Conservation (phyloP, 768 basidiomycete species). For the Pulveroboletus sp. region DNA sequence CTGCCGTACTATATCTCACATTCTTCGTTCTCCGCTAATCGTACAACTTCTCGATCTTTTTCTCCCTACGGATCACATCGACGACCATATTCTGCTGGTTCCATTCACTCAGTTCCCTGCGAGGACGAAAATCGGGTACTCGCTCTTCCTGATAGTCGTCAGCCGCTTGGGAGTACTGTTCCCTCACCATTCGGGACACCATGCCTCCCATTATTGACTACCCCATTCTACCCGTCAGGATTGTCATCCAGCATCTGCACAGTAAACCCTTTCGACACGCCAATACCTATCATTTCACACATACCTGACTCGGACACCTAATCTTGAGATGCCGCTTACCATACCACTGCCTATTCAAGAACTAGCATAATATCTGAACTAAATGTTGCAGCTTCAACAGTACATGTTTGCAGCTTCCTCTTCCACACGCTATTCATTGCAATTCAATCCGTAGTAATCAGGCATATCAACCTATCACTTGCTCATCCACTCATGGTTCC, state of each 20-base stretch:
- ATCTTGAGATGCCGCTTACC: slow-evolving; percentile 6
- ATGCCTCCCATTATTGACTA: slow-evolving; percentile 27
- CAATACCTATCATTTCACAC: slow-evolving; percentile 11
- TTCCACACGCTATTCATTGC: slow-evolving; percentile 5
- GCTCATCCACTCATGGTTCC: slow-evolving; percentile 16
- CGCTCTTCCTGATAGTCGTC: slow-evolving; percentile 12
- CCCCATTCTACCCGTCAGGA: slow-evolving; percentile 30
- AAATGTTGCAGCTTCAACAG: slow-evolving; percentile 11
- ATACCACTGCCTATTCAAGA: neutral
- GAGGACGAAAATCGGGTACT: slow-evolving; percentile 6
- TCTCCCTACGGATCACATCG: slow-evolving; percentile 7
- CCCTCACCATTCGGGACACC: slow-evolving; percentile 15
- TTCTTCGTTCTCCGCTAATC: slow-evolving; percentile 9
- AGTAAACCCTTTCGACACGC: slow-evolving; percentile 5
- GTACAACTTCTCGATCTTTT: slow-evolving; percentile 7
- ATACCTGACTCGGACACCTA: slow-evolving; percentile 13
- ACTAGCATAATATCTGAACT: slow-evolving; percentile 2
- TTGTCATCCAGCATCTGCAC: slow-evolving; percentile 4
- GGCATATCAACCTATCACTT: slow-evolving; percentile 6
- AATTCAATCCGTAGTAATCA: slow-evolving; percentile 13
- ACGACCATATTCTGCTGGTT: slow-evolving; percentile 21
- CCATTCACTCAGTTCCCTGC: slow-evolving; percentile 16
- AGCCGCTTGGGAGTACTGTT: slow-evolving; percentile 4
- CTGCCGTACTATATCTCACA: slow-evolving; percentile 11
- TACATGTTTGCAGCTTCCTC: slow-evolving; percentile 17